These are phyloP conservation scores for Eimeria brunetti DNA, from an alignment of 169 alveolate genomes.

Conservation along the genomic window DNA sequence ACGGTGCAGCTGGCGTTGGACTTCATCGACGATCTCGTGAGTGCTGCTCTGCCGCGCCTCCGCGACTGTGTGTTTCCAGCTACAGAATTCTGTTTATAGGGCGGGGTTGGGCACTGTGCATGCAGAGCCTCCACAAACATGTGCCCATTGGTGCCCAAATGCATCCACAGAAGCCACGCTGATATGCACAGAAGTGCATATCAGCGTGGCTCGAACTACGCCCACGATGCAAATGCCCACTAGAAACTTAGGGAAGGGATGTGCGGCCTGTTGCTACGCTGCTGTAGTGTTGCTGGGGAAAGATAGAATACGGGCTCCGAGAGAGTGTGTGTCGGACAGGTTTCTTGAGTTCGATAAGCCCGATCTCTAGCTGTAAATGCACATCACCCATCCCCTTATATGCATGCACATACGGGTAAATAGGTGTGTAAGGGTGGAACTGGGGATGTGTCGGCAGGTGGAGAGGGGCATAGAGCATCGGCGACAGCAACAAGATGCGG, in stretches of 20 bases:
- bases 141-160: not conserved
- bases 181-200: not conserved
- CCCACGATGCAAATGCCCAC: not conserved
- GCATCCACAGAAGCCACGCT: too few species aligned
- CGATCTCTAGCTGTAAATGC: not conserved
- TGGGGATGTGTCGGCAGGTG: conserved; percentile 5
- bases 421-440: not conserved
- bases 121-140: not conserved
- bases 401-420: not conserved
- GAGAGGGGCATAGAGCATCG: conserved; percentile 44
- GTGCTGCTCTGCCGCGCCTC: not conserved
- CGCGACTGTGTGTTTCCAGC: not conserved
- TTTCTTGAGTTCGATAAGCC: not conserved
- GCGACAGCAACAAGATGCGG: conserved; percentile 39
- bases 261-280: too few species aligned
- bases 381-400: not conserved
- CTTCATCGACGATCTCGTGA: conserved; percentile 56
- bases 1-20: conserved; percentile 54
- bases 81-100: not conserved
- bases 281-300: too few species aligned
- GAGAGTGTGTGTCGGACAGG: not conserved
- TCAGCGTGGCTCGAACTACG: not conserved
- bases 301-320: too few species aligned
- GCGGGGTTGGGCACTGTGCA: not conserved
- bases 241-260: not conserved